phyloP scores from a whole-genome alignment of 2,329 filamentous ascomycete species.

The Metarhizium rileyi region DNA sequence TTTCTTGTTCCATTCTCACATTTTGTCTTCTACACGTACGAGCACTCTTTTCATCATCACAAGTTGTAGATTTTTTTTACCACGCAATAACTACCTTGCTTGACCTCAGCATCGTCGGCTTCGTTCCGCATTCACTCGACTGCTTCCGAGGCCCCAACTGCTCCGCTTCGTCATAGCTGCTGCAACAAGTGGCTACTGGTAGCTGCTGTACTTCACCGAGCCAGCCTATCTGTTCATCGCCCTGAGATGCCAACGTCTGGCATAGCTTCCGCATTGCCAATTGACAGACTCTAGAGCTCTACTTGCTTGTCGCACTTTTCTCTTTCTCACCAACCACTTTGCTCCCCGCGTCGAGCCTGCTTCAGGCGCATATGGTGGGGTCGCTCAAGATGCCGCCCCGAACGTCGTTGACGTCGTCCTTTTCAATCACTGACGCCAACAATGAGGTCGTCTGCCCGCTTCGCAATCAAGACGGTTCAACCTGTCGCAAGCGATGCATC shows the following conservation, averaged over 20 bases:
- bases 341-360: neutral
- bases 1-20: neutral
- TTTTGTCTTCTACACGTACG: neutral
- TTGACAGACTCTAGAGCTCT: neutral
- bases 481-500: constrained; percentile 93
- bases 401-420: constrained; percentile 78
- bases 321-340: neutral
- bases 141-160: neutral
- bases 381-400: constrained; percentile 76
- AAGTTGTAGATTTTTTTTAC: no score
- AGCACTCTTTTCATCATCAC: no score
- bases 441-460: constrained; percentile 97
- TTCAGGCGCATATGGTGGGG: constrained; percentile 26
- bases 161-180: neutral
- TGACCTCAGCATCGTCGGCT: neutral
- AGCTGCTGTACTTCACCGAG: neutral
- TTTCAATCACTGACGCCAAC: constrained; percentile 83
- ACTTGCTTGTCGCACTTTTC: neutral
- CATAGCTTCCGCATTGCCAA: neutral
- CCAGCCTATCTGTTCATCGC: neutral
- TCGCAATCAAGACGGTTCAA: constrained; percentile 90
- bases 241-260: neutral
- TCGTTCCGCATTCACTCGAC: neutral
- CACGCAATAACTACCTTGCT: no score
- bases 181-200: neutral